phyloP scores from a whole-genome alignment of 2,329 filamentous ascomycete genomes.

The Pleurostoma richardsiae region DNA sequence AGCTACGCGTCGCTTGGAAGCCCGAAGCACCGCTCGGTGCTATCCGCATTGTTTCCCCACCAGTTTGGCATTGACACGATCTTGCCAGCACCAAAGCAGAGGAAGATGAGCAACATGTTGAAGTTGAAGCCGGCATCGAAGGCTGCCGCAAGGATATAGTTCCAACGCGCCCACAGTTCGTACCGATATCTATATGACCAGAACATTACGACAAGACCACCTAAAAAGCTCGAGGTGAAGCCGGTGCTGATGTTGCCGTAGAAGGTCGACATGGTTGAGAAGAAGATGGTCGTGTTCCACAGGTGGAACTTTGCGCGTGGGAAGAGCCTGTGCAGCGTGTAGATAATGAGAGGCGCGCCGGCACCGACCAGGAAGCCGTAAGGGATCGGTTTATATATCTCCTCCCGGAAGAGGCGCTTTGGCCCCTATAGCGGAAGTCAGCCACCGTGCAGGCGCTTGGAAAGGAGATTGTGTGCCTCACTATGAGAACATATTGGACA shows the following conservation, averaged over 20 bases:
- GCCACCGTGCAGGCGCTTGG: conserved; percentile 1
- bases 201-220: conserved; percentile 57
- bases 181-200: conserved; percentile 52
- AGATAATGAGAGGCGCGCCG: conserved; percentile 38
- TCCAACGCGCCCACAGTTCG: conserved; percentile 54
- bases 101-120: conserved; percentile 56
- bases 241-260: conserved; percentile 60
- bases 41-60: conserved; percentile 56
- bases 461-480: conserved; percentile 10
- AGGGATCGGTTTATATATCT: conserved; percentile 41
- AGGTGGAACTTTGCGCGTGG: conserved; percentile 49
- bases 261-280: conserved; percentile 47
- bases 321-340: conserved; percentile 44
- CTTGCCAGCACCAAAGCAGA: conserved; percentile 53
- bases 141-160: conserved; percentile 56
- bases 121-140: conserved; percentile 60
- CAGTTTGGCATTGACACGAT: conserved; percentile 55
- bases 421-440: conserved; percentile 27
- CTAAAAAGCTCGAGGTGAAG: conserved; percentile 50
- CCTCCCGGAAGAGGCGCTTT: conserved; percentile 39
- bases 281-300: conserved; percentile 60
- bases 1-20: not conserved
- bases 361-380: conserved; percentile 50
- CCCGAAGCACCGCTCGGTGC: conserved; percentile 46
- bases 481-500: conserved; percentile 56